phyloP scores from a whole-genome alignment of 2,329 filamentous ascomycete species.

The Alternaria sp. region DNA sequence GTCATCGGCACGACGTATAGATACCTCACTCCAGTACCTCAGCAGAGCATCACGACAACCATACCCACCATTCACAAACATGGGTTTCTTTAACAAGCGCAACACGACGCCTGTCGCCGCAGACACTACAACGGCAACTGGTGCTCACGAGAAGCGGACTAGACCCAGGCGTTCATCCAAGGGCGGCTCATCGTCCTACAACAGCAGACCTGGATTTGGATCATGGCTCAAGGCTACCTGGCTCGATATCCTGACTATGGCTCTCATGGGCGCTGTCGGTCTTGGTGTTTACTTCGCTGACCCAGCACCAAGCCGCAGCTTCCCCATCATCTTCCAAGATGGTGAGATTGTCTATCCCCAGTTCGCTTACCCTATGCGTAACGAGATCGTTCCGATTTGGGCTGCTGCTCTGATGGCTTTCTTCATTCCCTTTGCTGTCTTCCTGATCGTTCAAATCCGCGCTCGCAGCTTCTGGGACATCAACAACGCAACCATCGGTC shows the following conservation, averaged over 20 bases:
- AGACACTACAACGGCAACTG: constrained; percentile 48
- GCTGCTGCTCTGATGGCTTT: constrained; percentile 71
- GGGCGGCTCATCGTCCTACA: constrained; percentile 32
- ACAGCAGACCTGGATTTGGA: constrained; percentile 65
- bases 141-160: constrained; percentile 39
- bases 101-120: constrained; percentile 41
- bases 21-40: background rate
- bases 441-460: constrained; percentile 72
- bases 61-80: constrained; percentile 19
- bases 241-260: constrained; percentile 74
- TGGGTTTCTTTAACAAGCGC: constrained; percentile 52
- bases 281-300: constrained; percentile 72
- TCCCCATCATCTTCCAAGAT: constrained; percentile 70
- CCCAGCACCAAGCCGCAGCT: constrained; percentile 73
- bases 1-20: constrained; percentile 10
- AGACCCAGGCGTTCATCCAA: constrained; percentile 20
- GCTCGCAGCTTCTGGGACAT: constrained; percentile 62
- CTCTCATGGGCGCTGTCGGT: constrained; percentile 69
- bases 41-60: constrained; percentile 4
- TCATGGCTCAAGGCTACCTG: constrained; percentile 74
- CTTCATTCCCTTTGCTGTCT: constrained; percentile 70
- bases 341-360: constrained; percentile 73
- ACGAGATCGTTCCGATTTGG: constrained; percentile 69
- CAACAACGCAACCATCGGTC: constrained; percentile 74
- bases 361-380: constrained; percentile 74